Evolutionary conservation across 2,329 filamentous ascomycete genomes (phyloP).

Genomic region (Coniochaeta sp.): DNA sequence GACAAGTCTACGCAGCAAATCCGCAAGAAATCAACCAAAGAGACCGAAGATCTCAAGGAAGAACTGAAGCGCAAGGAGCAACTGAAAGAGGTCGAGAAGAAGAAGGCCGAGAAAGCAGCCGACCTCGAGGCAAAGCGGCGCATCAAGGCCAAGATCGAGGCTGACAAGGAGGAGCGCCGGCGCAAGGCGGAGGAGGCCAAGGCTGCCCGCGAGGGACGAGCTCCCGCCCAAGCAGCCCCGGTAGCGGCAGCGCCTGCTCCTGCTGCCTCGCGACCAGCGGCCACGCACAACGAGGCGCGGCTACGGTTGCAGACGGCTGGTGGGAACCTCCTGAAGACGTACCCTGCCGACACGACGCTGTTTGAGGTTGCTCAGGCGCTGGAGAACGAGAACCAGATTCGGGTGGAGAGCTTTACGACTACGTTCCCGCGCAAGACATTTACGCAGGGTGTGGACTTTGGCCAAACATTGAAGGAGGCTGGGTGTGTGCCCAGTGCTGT

Average conservation of each 20-base stretch:
- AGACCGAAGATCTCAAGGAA: slow-evolving; percentile 84
- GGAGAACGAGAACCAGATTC: slow-evolving; percentile 59
- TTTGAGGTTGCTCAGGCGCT: slow-evolving; percentile 84
- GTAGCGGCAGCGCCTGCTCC: slow-evolving; percentile 35
- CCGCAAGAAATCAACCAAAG: slow-evolving; percentile 80
- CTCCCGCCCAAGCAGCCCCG: slow-evolving; percentile 30
- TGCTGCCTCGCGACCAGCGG: slow-evolving; percentile 51
- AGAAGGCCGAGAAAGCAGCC: slow-evolving; percentile 79
- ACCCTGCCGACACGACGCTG: slow-evolving; percentile 81
- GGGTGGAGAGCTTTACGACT: slow-evolving; percentile 70
- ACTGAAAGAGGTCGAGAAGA: slow-evolving; percentile 81
- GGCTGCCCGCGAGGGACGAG: slow-evolving; percentile 73
- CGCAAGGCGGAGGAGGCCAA: slow-evolving; percentile 80
- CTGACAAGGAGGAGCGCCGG: slow-evolving; percentile 83
- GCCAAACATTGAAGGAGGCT: slow-evolving; percentile 86
- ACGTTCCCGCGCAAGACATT: slow-evolving; percentile 76
- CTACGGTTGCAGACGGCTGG: slow-evolving; percentile 69
- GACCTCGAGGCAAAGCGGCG: slow-evolving; percentile 81
- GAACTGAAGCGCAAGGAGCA: slow-evolving; percentile 82
- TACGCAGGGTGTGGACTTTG: slow-evolving; percentile 62
- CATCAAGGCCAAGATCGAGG: slow-evolving; percentile 89
- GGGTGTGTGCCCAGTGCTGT: slow-evolving; percentile 88
- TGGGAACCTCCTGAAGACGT: slow-evolving; percentile 78
- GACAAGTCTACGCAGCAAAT: slow-evolving; percentile 42
- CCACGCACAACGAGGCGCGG: slow-evolving; percentile 71